Evolutionary conservation across 2,329 filamentous ascomycete genomes (phyloP).

Genomic region (Chaetomium globosum): DNA sequence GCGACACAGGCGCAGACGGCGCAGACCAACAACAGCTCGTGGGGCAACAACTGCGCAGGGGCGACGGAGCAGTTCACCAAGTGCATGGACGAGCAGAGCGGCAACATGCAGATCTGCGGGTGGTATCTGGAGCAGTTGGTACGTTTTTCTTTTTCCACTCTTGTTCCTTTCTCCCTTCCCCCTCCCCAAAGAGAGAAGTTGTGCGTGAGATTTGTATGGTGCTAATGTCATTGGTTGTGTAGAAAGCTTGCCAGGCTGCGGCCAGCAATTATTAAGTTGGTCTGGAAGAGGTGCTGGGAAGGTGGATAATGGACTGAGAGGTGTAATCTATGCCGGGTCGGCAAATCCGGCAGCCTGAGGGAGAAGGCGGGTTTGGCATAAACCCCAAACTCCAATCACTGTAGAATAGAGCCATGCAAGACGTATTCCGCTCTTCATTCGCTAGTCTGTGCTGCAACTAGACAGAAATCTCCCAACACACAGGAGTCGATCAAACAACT

Average conservation of each 20-base stretch:
- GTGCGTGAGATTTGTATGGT: not conserved
- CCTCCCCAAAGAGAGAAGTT: too few species aligned
- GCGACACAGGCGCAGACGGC: conserved; percentile 49
- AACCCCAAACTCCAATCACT: conserved; percentile 13
- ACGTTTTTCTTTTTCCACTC: conserved; percentile 34
- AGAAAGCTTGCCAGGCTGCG: conserved; percentile 82
- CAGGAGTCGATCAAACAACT: not conserved
- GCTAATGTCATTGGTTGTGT: conserved; percentile 20
- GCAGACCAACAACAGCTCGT: conserved; percentile 54
- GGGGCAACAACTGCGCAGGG: conserved; percentile 70
- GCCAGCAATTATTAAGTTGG: conserved; percentile 67
- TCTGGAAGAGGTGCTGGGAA: not conserved
- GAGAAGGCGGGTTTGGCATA: not conserved
- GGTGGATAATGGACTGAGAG: not conserved
- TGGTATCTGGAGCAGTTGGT: conserved; percentile 96
- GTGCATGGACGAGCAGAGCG: conserved; percentile 94
- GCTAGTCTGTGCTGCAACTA: conserved; percentile 4
- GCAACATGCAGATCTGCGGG: conserved; percentile 92
- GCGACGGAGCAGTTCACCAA: conserved; percentile 85
- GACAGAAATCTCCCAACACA: not conserved
- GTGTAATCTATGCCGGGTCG: conserved; percentile 17
- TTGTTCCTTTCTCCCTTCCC: not conserved
- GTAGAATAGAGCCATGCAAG: conserved; percentile 17
- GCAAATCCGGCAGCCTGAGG: conserved; percentile 1
- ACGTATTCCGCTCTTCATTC: conserved; percentile 21